Conservation (phyloP, 257 asterid species). For the Ilex asprella region DNA sequence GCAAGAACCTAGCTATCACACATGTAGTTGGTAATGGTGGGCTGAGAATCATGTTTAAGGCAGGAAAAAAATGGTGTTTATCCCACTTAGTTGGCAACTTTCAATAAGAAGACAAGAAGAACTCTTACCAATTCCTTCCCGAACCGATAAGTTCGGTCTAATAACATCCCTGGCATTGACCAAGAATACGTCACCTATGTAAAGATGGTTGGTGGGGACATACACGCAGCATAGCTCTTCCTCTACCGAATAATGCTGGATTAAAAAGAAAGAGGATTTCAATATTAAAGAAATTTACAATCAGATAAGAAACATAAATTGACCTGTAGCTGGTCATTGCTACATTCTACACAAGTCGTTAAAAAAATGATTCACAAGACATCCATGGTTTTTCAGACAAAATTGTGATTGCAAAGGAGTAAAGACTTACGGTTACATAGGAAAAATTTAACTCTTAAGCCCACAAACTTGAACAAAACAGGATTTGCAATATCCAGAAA, state of each 20-base stretch:
- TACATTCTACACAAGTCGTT: too few relatives aligned
- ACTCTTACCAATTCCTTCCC: conserved; percentile 63
- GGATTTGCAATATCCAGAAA: too few relatives aligned
- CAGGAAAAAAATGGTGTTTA: not conserved
- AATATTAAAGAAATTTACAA: not conserved
- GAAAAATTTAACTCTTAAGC: too few relatives aligned
- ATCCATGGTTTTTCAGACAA: too few relatives aligned
- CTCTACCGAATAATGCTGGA: conserved; percentile 50
- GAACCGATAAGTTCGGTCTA: conserved; percentile 61
- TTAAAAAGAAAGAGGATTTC: not conserved
- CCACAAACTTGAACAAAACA: too few relatives aligned
- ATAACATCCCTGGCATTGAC: conserved; percentile 55
- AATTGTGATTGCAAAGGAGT: too few relatives aligned
- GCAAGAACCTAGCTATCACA: not conserved
- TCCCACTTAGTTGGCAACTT: not conserved
- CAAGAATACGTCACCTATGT: conserved; percentile 63
- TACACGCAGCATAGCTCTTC: conserved; percentile 68
- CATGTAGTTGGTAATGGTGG: not conserved
- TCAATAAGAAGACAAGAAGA: not conserved
- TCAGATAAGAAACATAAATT: not conserved
- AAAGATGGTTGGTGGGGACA: conserved; percentile 71
- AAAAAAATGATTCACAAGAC: too few relatives aligned
- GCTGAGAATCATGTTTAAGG: not conserved
- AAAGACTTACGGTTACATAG: too few relatives aligned
- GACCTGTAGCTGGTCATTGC: too few relatives aligned